A percentile compares a stretch with the other conserved stretches of the same genome.
phyloP scores from a whole-genome alignment of 2,329 filamentous ascomycete species.

The Ascochyta clinopodiicola region DNA sequence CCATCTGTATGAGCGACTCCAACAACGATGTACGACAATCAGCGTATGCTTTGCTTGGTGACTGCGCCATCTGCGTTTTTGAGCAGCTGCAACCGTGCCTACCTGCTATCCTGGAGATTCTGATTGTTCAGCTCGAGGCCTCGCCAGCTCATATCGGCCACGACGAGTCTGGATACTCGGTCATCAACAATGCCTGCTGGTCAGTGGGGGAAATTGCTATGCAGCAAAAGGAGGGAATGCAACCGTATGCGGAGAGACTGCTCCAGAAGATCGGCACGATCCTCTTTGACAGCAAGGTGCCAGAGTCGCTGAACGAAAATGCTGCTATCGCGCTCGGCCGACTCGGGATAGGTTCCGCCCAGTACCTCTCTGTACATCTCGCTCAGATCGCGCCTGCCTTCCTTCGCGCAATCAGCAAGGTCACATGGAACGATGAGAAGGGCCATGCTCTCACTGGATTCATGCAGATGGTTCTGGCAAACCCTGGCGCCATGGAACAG shows the following conservation, averaged over 20 bases:
- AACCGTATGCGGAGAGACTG: constrained; percentile 76
- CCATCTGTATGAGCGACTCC: constrained; percentile 89
- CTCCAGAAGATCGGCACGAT: constrained; percentile 81
- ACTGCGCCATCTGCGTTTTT: constrained; percentile 93
- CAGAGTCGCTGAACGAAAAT: constrained; percentile 88
- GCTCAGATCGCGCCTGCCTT: constrained; percentile 82
- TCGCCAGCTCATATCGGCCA: constrained; percentile 73
- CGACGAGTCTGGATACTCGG: constrained; percentile 83
- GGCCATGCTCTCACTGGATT: constrained; percentile 92
- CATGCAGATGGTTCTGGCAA: constrained; percentile 80
- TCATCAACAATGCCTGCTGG: constrained; percentile 99
- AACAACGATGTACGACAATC: constrained; percentile 95
- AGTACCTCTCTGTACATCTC: constrained; percentile 79
- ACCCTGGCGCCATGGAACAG: constrained; percentile 91
- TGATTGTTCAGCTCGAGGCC: constrained; percentile 88
- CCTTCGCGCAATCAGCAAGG: constrained; percentile 78
- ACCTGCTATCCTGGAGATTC: constrained; percentile 74
- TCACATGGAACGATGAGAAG: constrained; percentile 92
- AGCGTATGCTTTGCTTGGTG: constrained; percentile 90
- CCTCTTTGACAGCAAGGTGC: constrained; percentile 82
- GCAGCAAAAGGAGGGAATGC: constrained; percentile 74
- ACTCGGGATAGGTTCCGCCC: constrained; percentile 79
- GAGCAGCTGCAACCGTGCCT: constrained; percentile 78
- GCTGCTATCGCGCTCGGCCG: constrained; percentile 91
- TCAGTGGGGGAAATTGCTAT: constrained; percentile 91